phyloP scores from a whole-genome alignment of 768 basidiomycete species.

The Trametes cubensis region DNA sequence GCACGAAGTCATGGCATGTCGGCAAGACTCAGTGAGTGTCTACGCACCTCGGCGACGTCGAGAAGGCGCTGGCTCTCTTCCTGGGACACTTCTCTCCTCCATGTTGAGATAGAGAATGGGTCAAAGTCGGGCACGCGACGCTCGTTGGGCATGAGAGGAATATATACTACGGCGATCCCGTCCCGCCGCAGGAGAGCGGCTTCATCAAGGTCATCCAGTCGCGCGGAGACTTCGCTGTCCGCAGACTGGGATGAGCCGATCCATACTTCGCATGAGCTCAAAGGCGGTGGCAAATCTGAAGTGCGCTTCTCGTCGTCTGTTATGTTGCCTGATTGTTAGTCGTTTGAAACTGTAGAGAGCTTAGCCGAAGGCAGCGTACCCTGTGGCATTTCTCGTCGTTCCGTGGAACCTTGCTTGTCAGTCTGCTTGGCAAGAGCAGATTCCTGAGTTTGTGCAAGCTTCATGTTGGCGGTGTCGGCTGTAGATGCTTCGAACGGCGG shows the following conservation, averaged over 20 bases:
- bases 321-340: no score
- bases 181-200: slow-evolving; percentile 30
- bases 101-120: slow-evolving; percentile 31
- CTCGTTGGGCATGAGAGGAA: slow-evolving; percentile 32
- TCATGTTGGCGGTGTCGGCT: slow-evolving; percentile 23
- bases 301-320: not conserved
- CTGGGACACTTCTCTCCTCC: slow-evolving; percentile 29
- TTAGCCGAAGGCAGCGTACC: slow-evolving; percentile 3
- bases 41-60: slow-evolving; percentile 29
- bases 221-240: slow-evolving; percentile 21
- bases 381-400: slow-evolving; percentile 22
- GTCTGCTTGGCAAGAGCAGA: slow-evolving; percentile 30
- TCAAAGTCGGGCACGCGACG: slow-evolving; percentile 29
- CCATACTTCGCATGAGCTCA: slow-evolving; percentile 33
- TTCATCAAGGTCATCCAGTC: slow-evolving; percentile 34
- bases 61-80: slow-evolving; percentile 31
- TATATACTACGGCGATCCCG: slow-evolving; percentile 32
- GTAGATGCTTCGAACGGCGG: slow-evolving; percentile 16
- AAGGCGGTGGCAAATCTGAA: not conserved
- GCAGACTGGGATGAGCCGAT: slow-evolving; percentile 30
- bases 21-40: not conserved
- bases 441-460: slow-evolving; percentile 32
- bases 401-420: slow-evolving; percentile 22
- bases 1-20: no score
- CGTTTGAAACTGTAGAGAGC: no score